Evolutionary conservation across 2,329 filamentous ascomycete species (phyloP).

Genomic region (Penicillium concentricum): DNA sequence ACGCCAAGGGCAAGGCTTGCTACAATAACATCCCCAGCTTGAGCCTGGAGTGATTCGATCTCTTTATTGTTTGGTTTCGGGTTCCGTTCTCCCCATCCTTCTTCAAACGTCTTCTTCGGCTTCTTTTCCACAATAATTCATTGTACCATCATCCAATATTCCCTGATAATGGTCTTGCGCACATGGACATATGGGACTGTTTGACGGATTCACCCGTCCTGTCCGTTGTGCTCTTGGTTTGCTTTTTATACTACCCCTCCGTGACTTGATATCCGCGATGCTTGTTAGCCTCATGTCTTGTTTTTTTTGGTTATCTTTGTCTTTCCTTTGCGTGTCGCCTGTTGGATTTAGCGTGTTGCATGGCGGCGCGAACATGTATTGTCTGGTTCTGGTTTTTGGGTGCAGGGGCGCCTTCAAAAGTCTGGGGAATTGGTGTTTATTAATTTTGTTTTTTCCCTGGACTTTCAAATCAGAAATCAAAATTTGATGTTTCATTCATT

Average conservation of each 20-base stretch:
- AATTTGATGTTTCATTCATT: not conserved
- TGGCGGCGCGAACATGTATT: conserved; percentile 11
- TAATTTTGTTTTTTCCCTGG: not conserved
- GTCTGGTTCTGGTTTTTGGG: not conserved
- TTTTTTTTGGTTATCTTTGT: not conserved
- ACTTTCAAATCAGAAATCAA: conserved; percentile 2
- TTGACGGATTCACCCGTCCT: not conserved
- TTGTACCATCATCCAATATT: conserved; percentile 3
- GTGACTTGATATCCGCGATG: not conserved
- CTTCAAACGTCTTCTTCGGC: not conserved
- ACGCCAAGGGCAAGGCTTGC: conserved; percentile 13
- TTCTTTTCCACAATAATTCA: not conserved
- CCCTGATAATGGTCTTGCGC: not conserved
- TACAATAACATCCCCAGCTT: conserved; percentile 21
- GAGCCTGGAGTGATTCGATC: conserved; percentile 17
- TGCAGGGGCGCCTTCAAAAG: not conserved
- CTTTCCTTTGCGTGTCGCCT: not conserved
- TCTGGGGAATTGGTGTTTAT: conserved; percentile 4
- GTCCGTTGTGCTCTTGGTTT: not conserved
- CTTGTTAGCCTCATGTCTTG: conserved; percentile 1
- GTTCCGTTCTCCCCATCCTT: not conserved
- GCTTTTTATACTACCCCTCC: not conserved
- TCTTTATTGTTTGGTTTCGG: not conserved
- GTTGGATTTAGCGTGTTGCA: conserved; percentile 14
- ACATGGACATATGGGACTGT: not conserved